These are phyloP conservation scores for Pilasporangium apinafurcum DNA, from an alignment of 352 stramenopile species.

Conservation along the genomic window DNA sequence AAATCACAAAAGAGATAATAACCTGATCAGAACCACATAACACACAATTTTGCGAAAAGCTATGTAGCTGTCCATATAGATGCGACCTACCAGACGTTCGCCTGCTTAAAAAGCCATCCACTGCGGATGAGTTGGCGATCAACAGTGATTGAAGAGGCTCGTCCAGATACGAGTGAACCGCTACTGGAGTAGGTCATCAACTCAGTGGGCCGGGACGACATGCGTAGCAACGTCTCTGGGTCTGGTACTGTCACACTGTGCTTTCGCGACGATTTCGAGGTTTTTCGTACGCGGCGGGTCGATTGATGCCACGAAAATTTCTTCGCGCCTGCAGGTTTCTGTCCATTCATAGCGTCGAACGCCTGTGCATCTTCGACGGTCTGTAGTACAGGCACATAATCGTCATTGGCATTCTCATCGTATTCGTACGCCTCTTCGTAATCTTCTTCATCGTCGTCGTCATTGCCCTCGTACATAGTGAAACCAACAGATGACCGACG, in stretches of 20 bases:
- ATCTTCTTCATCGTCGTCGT: conserved; percentile 15
- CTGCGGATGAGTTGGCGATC: conserved; percentile 39
- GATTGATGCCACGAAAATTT: conserved; percentile 49
- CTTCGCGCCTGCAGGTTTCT: conserved; percentile 20
- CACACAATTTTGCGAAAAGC: no score
- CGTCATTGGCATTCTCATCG: conserved; percentile 38
- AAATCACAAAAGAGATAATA: conserved; percentile 1
- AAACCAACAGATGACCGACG: no score
- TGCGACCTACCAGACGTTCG: conserved; percentile 56
- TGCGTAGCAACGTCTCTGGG: conserved; percentile 38
- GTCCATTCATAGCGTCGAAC: conserved; percentile 8
- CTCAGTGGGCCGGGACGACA: conserved; percentile 36
- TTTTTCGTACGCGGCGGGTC: conserved; percentile 10
- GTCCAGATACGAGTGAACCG: conserved; percentile 30
- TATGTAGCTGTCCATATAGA: no score
- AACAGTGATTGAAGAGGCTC: conserved; percentile 22
- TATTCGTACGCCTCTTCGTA: conserved; percentile 20
- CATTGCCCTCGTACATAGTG: conserved; percentile 14
- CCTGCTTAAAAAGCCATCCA: conserved; percentile 56
- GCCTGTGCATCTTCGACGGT: conserved; percentile 45
- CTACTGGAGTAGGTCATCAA: conserved; percentile 24
- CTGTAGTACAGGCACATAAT: conserved; percentile 63
- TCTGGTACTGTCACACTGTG: conserved; percentile 21
- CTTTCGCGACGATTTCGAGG: conserved; percentile 3
- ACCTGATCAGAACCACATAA: neutral